Evolutionary conservation across 441 rosid species (phyloP).

Genomic region (Brassica balearica): DNA sequence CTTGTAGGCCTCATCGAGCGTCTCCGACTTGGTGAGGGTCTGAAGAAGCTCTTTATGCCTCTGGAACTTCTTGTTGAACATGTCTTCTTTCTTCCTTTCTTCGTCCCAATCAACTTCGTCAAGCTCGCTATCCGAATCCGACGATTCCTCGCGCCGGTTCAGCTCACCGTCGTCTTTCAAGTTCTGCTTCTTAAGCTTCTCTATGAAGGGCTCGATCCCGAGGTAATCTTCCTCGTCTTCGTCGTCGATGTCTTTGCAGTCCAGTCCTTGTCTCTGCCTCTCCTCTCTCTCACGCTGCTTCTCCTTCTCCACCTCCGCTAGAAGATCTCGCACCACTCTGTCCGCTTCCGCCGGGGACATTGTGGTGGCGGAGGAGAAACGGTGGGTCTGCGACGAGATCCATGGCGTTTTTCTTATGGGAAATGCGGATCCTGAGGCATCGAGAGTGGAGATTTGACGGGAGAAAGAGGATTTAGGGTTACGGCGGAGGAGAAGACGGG

Average conservation of each 20-base stretch:
- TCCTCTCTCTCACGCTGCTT: conserved; percentile 62
- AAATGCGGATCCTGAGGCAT: conserved; percentile 21
- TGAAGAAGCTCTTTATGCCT: conserved; percentile 69
- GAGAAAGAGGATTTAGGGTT: conserved; percentile 24
- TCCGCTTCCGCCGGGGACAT: conserved; percentile 28
- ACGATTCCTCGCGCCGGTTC: conserved; percentile 56
- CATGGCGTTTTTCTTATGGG: conserved; percentile 38
- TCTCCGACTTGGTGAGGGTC: conserved; percentile 59
- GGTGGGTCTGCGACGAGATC: conserved; percentile 42
- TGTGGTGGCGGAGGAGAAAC: conserved; percentile 43
- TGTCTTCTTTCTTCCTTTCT: conserved; percentile 43
- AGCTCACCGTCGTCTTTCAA: conserved; percentile 50
- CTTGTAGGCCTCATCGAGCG: conserved; percentile 73
- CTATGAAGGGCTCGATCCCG: conserved; percentile 75
- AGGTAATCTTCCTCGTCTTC: conserved; percentile 87
- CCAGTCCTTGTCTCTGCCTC: conserved; percentile 66
- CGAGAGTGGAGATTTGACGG: conserved; percentile 10
- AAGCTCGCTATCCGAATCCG: conserved; percentile 76
- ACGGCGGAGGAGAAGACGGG: conserved; percentile 46
- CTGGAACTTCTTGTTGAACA: conserved; percentile 60
- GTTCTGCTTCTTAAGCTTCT: conserved; percentile 70
- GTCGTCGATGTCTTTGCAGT: conserved; percentile 70
- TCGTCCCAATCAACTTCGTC: conserved; percentile 66
- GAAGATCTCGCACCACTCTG: conserved; percentile 54
- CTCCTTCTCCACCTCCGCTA: conserved; percentile 53